These are phyloP conservation scores for Antitrichia curtipendula DNA, from an alignment of 225 moss, liverwort and hornwort species.

Conservation along the genomic window DNA sequence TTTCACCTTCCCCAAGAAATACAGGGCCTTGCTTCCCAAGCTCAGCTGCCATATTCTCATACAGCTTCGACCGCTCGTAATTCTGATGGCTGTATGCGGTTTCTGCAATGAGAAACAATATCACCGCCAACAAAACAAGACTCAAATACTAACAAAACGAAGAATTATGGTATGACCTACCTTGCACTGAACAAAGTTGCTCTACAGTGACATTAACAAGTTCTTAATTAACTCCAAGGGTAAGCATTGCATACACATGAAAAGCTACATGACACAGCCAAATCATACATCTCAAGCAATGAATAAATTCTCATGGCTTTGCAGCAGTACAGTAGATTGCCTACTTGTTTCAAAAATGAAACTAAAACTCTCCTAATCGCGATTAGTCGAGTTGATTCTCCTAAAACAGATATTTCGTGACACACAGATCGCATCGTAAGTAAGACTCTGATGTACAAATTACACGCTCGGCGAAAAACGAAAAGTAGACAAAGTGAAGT, in stretches of 20 bases:
- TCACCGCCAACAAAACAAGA: background rate
- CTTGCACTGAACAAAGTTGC: background rate
- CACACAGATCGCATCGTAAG: background rate
- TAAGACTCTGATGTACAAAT: background rate
- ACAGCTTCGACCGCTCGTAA: constrained; percentile 42
- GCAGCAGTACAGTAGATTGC: background rate
- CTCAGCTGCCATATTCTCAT: constrained; percentile 56
- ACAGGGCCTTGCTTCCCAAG: constrained; percentile 47
- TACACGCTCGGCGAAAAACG: background rate
- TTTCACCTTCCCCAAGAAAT: constrained; percentile 63
- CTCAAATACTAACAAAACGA: background rate
- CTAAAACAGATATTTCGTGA: background rate
- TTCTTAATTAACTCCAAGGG: background rate
- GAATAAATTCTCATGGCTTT: background rate
- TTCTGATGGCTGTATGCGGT: constrained; percentile 14
- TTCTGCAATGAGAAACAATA: constrained; percentile 1
- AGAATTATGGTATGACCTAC: background rate
- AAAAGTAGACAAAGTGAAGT: background rate
- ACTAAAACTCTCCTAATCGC: background rate
- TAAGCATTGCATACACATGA: background rate
- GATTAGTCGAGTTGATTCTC: background rate
- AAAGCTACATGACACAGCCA: background rate
- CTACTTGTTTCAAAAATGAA: background rate
- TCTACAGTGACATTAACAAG: background rate
- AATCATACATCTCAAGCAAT: background rate